Evolutionary conservation across 139 green algal genomes (phyloP).

Genomic region (Chlorella sp.): DNA sequence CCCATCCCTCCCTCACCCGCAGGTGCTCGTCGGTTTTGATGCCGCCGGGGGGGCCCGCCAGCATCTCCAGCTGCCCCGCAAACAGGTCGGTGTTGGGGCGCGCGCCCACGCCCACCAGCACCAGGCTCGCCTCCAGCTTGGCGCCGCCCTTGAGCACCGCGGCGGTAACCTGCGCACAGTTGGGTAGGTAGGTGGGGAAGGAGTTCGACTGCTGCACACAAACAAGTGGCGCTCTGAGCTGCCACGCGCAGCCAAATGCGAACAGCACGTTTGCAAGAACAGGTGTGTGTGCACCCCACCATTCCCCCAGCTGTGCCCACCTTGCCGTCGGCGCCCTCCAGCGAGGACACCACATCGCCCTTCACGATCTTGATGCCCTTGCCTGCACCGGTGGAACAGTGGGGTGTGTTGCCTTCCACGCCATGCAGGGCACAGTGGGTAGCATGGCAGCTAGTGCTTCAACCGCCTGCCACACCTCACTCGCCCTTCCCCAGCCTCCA

Average conservation of each 20-base stretch:
- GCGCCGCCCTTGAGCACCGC: slow-evolving; percentile 73
- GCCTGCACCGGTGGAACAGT: slow-evolving; percentile 4
- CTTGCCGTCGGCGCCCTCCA: slow-evolving; percentile 42
- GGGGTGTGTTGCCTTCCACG: no score
- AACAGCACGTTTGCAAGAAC: no score
- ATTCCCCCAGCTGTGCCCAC: not conserved
- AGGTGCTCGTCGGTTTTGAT: slow-evolving; percentile 86
- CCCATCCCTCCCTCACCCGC: not conserved
- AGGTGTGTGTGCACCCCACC: no score
- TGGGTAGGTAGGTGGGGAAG: not conserved
- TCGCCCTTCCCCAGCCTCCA: no score
- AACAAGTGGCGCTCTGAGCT: no score
- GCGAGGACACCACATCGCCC: slow-evolving; percentile 61
- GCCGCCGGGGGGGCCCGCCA: slow-evolving; percentile 73
- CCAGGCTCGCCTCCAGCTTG: slow-evolving; percentile 68
- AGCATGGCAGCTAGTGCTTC: no score
- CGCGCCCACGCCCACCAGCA: slow-evolving; percentile 89
- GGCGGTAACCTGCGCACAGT: slow-evolving; percentile 45
- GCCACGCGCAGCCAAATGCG: no score
- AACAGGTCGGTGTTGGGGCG: slow-evolving; percentile 78
- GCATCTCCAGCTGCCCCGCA: slow-evolving; percentile 58
- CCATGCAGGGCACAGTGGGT: no score
- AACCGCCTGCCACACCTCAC: no score
- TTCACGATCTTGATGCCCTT: slow-evolving; percentile 80
- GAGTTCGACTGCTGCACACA: no score